Evolutionary conservation across 2,329 filamentous ascomycete species (phyloP), one percentile per base, ranked within the genome.

Genomic region (Colletotrichum orbiculare): DNA sequence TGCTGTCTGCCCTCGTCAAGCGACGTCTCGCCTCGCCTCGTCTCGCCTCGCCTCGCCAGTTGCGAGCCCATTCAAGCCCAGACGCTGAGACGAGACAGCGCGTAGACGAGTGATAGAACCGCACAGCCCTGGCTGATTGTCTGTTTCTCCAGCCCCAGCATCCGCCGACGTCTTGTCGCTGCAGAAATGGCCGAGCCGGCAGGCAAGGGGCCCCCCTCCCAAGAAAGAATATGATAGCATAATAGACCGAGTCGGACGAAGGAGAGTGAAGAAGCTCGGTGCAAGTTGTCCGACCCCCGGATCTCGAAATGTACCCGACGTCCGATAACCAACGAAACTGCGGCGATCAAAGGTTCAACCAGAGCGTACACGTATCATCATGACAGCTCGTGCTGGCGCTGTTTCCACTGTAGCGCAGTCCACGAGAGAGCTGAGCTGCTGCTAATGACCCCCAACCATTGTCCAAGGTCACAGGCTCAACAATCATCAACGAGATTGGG

Each of bases 331-430:
- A 25, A 25, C 25, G 25, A 25, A 25, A 25, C 3, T 25, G 25
- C 25, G 25, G 25, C 25, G 25, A 25, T 25, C 25, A 25, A 25
- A 25, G 25, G 25, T 25, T 25, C 25, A 25, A 25, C 25, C 4
- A 25, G 25, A 61, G 35, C 46, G 62, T 52, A 62, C 58, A 48
- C 55, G 62, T 65, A 65, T 56, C 39, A 62, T 65, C 39, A 62
- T 65, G 62, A 49, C 10, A 54, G 49, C 25, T 17, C 53, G 48
- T 35, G n/a, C 41, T 42, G 39, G n/a, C n/a, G n/a, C n/a, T n/a
- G n/a, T n/a, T n/a, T n/a, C n/a, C n/a, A n/a, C n/a, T n/a, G n/a
- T n/a, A n/a, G n/a, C n/a, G n/a, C n/a, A n/a, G n/a, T n/a, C n/a
- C n/a, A n/a, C n/a, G n/a, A n/a, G 38, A 41, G 38, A 41, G 38